These are phyloP conservation scores for Aspergillus caelatus DNA, from an alignment of 2,329 filamentous ascomycete species.

Conservation along the genomic window DNA sequence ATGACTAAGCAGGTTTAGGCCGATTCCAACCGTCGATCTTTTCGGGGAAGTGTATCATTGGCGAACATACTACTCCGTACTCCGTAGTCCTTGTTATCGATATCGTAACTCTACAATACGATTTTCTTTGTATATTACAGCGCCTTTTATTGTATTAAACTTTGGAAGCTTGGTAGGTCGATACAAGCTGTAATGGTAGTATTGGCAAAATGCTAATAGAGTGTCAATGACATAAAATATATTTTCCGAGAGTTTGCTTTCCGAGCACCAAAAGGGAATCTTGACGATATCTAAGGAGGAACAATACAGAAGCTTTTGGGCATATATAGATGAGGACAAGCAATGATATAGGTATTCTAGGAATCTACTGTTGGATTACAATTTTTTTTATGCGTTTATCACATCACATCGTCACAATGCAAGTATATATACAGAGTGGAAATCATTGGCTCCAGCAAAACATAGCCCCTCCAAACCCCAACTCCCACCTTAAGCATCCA, in stretches of 20 bases:
- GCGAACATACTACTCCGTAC: background rate
- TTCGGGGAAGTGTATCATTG: background rate
- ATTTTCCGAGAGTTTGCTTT: background rate
- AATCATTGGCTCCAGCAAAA: background rate
- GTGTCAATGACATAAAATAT: background rate
- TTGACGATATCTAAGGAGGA: too few species aligned
- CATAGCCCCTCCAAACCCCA: background rate
- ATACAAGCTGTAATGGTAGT: background rate
- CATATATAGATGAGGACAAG: too few species aligned
- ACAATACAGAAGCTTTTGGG: background rate
- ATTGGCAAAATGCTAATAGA: background rate
- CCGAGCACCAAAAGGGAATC: background rate
- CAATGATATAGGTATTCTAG: background rate
- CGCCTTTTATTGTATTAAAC: background rate
- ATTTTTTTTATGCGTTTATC: too few species aligned
- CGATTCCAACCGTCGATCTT: conserved; percentile 1
- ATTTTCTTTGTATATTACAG: background rate
- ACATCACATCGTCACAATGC: background rate
- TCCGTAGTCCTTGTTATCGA: background rate
- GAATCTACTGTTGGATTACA: background rate
- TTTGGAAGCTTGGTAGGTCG: background rate
- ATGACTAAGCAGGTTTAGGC: conserved; percentile 4
- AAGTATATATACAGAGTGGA: conserved; percentile 3
- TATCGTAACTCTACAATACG: background rate
- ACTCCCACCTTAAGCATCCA: conserved; percentile 31